Percentiles rank a stretch among this genome's conserved stretches.
Evolutionary conservation across 164 flowering plant species (phyloP).

Genomic region (Umbilicus rupestris): DNA sequence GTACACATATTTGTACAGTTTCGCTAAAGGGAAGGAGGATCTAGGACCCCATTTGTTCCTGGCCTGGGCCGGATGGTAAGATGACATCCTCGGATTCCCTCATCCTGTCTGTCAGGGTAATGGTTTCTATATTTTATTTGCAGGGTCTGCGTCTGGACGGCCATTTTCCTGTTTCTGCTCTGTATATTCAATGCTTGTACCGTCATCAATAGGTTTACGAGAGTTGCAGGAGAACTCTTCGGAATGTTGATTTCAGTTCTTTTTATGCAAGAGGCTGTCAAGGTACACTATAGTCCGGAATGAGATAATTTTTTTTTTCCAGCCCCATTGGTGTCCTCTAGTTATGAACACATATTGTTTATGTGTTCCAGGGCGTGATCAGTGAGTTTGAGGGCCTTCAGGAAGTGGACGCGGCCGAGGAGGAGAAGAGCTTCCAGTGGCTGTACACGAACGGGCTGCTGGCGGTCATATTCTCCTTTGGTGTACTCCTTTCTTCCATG

Average conservation of each 20-base stretch:
- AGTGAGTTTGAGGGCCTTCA: conserved; percentile 32
- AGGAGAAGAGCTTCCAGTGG: conserved; percentile 32
- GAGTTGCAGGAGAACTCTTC: conserved; percentile 49
- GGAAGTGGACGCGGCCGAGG: conserved; percentile 18
- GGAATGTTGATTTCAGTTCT: conserved; percentile 55
- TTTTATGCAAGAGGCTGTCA: conserved; percentile 47
- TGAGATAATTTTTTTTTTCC: too few relatives aligned
- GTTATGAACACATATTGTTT: background rate
- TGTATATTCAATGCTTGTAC: conserved; percentile 39
- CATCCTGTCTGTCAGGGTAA: too few relatives aligned
- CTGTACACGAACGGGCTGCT: conserved; percentile 43
- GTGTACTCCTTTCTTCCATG: conserved; percentile 39
- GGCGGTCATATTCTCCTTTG: conserved; percentile 38
- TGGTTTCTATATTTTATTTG: too few relatives aligned
- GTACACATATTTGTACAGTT: conserved; percentile 47
- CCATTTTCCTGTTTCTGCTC: conserved; percentile 30
- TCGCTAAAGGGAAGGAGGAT: conserved; percentile 25
- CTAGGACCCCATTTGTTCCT: conserved; percentile 35
- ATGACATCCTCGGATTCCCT: too few relatives aligned
- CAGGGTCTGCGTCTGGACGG: conserved; percentile 62
- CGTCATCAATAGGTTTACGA: conserved; percentile 39
- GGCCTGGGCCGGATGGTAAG: conserved; percentile 63
- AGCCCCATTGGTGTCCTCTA: background rate
- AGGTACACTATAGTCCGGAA: conserved; percentile 19
- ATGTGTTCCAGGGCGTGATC: conserved; percentile 32